Base-by-base conservation (phyloP, 371 early-diverging fungal genomes). In the Mortierella sp. region DNA sequence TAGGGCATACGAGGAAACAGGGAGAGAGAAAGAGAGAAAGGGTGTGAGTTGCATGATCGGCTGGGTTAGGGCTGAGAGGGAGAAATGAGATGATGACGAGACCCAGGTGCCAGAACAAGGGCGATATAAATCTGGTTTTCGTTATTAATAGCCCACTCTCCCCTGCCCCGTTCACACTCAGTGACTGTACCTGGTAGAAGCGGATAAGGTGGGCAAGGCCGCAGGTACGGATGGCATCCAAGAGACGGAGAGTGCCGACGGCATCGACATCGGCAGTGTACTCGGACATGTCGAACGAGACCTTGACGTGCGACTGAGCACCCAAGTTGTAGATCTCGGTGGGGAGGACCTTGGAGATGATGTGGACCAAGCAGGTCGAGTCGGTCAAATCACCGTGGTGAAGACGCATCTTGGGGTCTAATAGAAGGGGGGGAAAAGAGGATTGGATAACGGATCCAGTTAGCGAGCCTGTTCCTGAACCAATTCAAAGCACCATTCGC, bases 331-430 rank as follows among this genome's bases (percentile, higher is more conserved):
- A 93, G 50, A 93, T 84, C 79, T 93, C 95, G 43, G 90, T 92
- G 26, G 95, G 93, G 58, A 91, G 90, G 45, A 94, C 88, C 68
- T 92, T 86, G 30, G 90, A 84, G 53, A 94, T 86, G 67, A 95
- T 92, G 77, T 91, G 89, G 23, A 93, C 92, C 48, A 95, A 81
- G 82, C 91, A 91, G 19, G 94, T 93, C 11, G 94, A 90, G 76
- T 95, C 95, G 19, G 94, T 93, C 84, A 95, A 84, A 77, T 95
- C 95, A 81, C 95, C 95, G 84, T 94, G 88, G 82, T 94, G 95
- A 59, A 94, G 89, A 74, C 90, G 88, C 86, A 95, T 91, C 68
- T 89, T 90, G 68, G 92, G 89, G 62, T 85, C 89, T 91, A 70
- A 29, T 15, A 28, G 44, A 55, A 16, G 37, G 7, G 28, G 43